These are phyloP conservation scores for Plantago coronopus DNA, from an alignment of 305 asterid genomes.

Conservation along the genomic window DNA sequence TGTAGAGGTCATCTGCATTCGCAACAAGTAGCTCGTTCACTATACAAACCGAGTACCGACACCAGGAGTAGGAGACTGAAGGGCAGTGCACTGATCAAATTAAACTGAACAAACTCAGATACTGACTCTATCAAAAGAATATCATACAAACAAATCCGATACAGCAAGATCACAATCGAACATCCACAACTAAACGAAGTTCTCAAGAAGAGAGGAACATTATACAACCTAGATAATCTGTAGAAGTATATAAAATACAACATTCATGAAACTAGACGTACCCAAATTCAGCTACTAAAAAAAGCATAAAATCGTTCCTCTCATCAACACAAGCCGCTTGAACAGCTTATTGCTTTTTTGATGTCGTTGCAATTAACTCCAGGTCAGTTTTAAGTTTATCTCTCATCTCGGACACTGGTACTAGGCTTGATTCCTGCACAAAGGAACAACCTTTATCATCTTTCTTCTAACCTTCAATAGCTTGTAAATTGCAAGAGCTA, in stretches of 20 bases:
- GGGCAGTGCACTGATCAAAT: no score
- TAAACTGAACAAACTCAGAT: no score
- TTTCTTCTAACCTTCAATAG: constrained; percentile 1
- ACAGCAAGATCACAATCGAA: constrained; percentile 2
- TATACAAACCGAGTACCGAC: no score
- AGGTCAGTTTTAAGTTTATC: constrained; percentile 59
- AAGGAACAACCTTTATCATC: neutral
- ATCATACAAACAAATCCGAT: neutral
- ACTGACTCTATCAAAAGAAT: no score
- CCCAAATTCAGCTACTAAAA: neutral
- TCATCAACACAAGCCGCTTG: constrained; percentile 25
- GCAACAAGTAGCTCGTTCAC: no score
- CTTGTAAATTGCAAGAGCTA: neutral
- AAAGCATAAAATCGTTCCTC: constrained; percentile 16
- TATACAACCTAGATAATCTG: constrained; percentile 2
- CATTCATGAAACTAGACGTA: constrained; percentile 4
- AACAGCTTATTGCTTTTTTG: constrained; percentile 30
- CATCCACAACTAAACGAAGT: constrained; percentile 6
- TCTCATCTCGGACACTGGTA: constrained; percentile 49
- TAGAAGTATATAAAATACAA: constrained; percentile 14
- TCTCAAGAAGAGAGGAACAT: constrained; percentile 2
- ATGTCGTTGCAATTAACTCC: constrained; percentile 27
- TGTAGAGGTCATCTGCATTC: no score
- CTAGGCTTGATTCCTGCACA: constrained; percentile 54
- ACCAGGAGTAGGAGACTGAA: no score